These are phyloP conservation scores for Ceratobasidium sp. DNA, from an alignment of 1,284 basidiomycete species.

Conservation along the genomic window DNA sequence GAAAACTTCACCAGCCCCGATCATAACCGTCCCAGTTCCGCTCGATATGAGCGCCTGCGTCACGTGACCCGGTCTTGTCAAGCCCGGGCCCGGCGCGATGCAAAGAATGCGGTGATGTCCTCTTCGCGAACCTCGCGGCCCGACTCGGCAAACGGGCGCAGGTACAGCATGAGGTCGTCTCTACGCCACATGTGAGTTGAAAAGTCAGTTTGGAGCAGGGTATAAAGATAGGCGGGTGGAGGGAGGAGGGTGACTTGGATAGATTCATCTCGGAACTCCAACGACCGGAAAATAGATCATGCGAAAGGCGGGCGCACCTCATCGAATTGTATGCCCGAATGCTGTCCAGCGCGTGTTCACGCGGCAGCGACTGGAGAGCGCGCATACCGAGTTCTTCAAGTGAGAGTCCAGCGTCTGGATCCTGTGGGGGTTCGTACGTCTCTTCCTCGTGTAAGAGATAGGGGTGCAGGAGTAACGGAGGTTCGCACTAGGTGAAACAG, in stretches of 20 bases:
- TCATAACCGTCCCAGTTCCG: too few relatives aligned
- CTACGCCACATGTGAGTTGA: conserved; percentile 51
- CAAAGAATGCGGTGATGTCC: conserved; percentile 76
- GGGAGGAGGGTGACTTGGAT: conserved; percentile 36
- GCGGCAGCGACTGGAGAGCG: conserved; percentile 70
- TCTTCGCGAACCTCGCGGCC: conserved; percentile 76
- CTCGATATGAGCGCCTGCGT: not conserved
- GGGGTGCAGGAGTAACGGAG: conserved; percentile 49
- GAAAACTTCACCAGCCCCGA: not conserved
- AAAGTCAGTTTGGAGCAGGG: not conserved
- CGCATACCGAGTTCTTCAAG: conserved; percentile 81
- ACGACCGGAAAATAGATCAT: too few relatives aligned
- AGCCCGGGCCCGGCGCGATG: conserved; percentile 45
- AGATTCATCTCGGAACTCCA: too few relatives aligned
- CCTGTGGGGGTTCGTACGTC: conserved; percentile 80
- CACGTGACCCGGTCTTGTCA: not conserved
- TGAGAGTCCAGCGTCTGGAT: conserved; percentile 77
- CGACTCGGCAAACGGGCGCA: conserved; percentile 78
- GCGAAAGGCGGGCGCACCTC: conserved; percentile 57
- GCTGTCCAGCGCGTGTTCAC: conserved; percentile 77
- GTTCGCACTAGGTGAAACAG: conserved; percentile 38
- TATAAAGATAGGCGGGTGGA: conserved; percentile 1
- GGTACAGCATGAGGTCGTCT: conserved; percentile 71
- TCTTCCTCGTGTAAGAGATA: conserved; percentile 74
- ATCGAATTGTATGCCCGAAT: conserved; percentile 80